A percentile compares a stretch with the other conserved stretches of the same genome.
phyloP scores from a whole-genome alignment of 768 basidiomycete species.

The Tulasnella sp. region DNA sequence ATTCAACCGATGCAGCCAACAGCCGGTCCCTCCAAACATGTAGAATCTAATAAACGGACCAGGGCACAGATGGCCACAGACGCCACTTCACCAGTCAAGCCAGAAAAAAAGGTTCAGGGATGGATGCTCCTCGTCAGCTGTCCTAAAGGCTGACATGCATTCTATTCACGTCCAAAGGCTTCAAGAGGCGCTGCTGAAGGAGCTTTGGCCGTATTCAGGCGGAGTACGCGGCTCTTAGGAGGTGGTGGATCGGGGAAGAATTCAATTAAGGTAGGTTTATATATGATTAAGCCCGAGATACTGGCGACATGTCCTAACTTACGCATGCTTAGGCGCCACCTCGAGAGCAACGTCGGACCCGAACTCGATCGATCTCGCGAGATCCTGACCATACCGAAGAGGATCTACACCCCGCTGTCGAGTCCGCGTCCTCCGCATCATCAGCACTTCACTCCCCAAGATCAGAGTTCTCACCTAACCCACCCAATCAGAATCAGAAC shows the following conservation, averaged over 20 bases:
- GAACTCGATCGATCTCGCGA: slow-evolving; percentile 38
- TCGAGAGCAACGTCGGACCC: slow-evolving; percentile 52
- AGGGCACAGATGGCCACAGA: slow-evolving; percentile 52
- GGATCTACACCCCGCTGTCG: slow-evolving; percentile 33
- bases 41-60: slow-evolving; percentile 13
- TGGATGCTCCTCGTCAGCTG: slow-evolving; percentile 35
- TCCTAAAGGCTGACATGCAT: slow-evolving; percentile 65
- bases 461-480: slow-evolving; percentile 26
- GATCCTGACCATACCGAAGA: slow-evolving; percentile 48
- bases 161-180: slow-evolving; percentile 54
- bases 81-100: slow-evolving; percentile 78
- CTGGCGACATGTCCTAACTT: slow-evolving; percentile 5
- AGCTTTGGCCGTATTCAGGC: slow-evolving; percentile 42
- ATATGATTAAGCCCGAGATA: not conserved
- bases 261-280: slow-evolving; percentile 44
- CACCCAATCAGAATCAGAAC: not conserved
- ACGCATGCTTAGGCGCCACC: slow-evolving; percentile 29
- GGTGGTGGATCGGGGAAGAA: slow-evolving; percentile 35
- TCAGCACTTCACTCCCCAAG: slow-evolving; percentile 50
- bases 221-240: slow-evolving; percentile 56
- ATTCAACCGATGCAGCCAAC: no score
- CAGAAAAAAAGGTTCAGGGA: slow-evolving; percentile 20
- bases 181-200: slow-evolving; percentile 54
- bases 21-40: no score
- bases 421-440: slow-evolving; percentile 51